Evolutionary conservation across 345 rosid genomes (phyloP).

Genomic region (Viola odorata): DNA sequence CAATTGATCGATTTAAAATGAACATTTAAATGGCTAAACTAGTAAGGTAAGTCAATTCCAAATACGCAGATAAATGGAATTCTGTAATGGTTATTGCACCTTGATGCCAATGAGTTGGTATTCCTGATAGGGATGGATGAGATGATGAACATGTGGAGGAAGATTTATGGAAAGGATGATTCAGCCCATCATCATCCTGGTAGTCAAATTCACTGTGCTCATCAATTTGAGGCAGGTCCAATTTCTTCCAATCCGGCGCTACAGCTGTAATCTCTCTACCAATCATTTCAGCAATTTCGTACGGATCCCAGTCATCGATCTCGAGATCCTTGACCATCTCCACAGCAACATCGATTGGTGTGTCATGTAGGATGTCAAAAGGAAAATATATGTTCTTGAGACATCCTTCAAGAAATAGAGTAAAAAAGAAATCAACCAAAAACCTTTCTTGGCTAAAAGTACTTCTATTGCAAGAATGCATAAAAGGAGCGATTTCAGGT

Average conservation of each 20-base stretch:
- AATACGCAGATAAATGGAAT: not conserved
- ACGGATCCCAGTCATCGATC: constrained; percentile 62
- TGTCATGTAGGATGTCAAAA: constrained; percentile 56
- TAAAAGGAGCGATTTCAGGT: not conserved
- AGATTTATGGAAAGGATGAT: constrained; percentile 32
- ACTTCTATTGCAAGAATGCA: not conserved
- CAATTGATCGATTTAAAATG: constrained; percentile 5
- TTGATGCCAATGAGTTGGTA: constrained; percentile 36
- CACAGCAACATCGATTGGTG: constrained; percentile 60
- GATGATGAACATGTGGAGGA: constrained; percentile 54
- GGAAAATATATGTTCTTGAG: constrained; percentile 50
- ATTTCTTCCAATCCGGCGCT: constrained; percentile 40
- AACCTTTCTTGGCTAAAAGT: not conserved
- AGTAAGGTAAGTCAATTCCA: not conserved
- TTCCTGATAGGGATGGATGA: constrained; percentile 45
- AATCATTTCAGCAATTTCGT: constrained; percentile 66
- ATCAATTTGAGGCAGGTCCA: constrained; percentile 16
- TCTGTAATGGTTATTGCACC: constrained; percentile 24
- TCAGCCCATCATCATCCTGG: constrained; percentile 33
- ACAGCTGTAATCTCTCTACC: constrained; percentile 55
- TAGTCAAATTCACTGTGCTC: constrained; percentile 20
- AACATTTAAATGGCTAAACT: not conserved
- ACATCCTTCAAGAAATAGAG: constrained; percentile 34
- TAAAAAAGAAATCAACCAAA: not conserved
- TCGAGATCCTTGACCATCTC: constrained; percentile 85